Evolutionary conservation across 176 grass and related monocot genomes (phyloP).

Genomic region (Oryza nivara): DNA sequence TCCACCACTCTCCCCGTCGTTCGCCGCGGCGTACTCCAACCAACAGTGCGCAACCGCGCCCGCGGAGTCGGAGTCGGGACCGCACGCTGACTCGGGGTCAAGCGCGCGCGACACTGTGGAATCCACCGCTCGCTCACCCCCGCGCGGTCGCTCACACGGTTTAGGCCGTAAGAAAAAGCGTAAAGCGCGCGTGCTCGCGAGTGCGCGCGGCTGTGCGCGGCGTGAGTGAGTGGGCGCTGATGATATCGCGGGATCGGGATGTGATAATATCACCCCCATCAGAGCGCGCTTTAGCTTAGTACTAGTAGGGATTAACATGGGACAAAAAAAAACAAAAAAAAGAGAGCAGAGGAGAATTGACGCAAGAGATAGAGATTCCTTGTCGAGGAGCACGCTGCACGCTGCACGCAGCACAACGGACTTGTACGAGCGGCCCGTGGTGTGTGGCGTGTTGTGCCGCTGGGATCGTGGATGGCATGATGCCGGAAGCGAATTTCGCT

Average conservation of each 20-base stretch:
- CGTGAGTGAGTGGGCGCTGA: background rate
- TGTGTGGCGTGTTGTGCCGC: background rate
- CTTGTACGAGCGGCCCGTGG: background rate
- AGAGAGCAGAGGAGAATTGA: background rate
- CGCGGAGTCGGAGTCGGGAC: background rate
- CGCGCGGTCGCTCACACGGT: slow-evolving; percentile 11
- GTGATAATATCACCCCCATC: background rate
- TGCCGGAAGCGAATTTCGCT: background rate
- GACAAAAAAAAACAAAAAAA: background rate
- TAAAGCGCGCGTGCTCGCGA: background rate
- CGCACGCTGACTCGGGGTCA: slow-evolving; percentile 10
- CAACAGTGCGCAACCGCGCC: background rate
- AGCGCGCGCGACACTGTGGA: background rate
- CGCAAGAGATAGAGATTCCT: background rate
- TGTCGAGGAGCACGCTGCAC: background rate
- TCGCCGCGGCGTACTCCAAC: background rate
- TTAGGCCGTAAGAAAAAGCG: background rate
- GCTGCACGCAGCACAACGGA: background rate
- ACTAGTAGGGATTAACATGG: slow-evolving; percentile 5
- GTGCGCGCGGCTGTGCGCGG: background rate
- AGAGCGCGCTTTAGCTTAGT: background rate
- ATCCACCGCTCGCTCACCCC: slow-evolving; percentile 2
- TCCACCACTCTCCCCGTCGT: background rate
- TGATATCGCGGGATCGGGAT: background rate
- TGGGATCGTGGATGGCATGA: background rate